These are phyloP conservation scores for Taiozyma sp. DNA, from an alignment of 1,139 yeast species.

Conservation along the genomic window DNA sequence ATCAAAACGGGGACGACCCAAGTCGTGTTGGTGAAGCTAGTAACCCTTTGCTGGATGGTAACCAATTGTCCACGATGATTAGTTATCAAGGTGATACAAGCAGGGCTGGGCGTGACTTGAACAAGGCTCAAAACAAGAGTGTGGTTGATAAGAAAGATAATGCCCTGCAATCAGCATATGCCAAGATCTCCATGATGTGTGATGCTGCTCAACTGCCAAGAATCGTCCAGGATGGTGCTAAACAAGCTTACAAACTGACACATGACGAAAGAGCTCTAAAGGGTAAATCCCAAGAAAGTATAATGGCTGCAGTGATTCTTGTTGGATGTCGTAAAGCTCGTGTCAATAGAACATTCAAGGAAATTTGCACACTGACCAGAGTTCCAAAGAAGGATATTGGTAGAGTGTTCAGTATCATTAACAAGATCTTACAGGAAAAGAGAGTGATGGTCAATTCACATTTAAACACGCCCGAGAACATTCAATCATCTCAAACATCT, in stretches of 20 bases:
- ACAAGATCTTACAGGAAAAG: slow-evolving; percentile 68
- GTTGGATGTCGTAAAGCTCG: slow-evolving; percentile 94
- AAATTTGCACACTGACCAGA: slow-evolving; percentile 91
- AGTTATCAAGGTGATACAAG: slow-evolving; percentile 67
- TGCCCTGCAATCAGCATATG: slow-evolving; percentile 84
- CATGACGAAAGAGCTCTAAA: slow-evolving; percentile 83
- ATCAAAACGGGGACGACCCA: slow-evolving; percentile 97
- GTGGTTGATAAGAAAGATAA: slow-evolving; percentile 85
- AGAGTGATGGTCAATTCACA: slow-evolving; percentile 23
- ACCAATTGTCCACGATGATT: slow-evolving; percentile 88
- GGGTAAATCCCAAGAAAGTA: slow-evolving; percentile 90
- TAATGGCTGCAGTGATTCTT: slow-evolving; percentile 95
- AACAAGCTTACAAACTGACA: slow-evolving; percentile 90
- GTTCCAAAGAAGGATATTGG: slow-evolving; percentile 96
- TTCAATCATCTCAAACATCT: slow-evolving; percentile 82
- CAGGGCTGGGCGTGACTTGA: slow-evolving; percentile 78
- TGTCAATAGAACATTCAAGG: slow-evolving; percentile 93
- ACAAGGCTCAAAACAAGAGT: slow-evolving; percentile 83
- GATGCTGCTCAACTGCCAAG: slow-evolving; percentile 94
- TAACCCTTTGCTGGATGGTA: slow-evolving; percentile 90
- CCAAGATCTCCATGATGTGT: slow-evolving; percentile 92
- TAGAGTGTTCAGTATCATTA: slow-evolving; percentile 78
- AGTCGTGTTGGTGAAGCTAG: slow-evolving; percentile 99
- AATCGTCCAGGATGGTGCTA: slow-evolving; percentile 95
- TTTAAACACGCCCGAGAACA: slow-evolving; percentile 39